These are phyloP conservation scores for Brassica incana DNA, from an alignment of 345 rosid species.

Conservation along the genomic window DNA sequence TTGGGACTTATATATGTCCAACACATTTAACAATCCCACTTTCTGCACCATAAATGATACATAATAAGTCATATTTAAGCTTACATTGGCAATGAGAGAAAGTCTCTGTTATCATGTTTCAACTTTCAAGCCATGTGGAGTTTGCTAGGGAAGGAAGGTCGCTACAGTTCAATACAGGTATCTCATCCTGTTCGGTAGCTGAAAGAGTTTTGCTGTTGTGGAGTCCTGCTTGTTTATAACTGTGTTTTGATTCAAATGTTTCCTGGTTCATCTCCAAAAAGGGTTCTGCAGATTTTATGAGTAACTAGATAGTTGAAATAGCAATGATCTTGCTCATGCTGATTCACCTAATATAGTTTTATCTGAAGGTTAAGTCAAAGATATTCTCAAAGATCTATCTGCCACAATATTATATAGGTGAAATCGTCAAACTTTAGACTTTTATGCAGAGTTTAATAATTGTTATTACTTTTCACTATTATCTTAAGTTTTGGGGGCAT, in stretches of 20 bases:
- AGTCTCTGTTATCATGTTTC: conserved; percentile 20
- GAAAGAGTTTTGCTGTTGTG: not conserved
- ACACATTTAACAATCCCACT: conserved; percentile 34
- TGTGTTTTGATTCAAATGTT: conserved; percentile 19
- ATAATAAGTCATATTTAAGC: conserved; percentile 11
- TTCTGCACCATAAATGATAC: conserved; percentile 16
- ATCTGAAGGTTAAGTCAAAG: conserved; percentile 29
- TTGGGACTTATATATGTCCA: conserved; percentile 21
- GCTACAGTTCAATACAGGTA: conserved; percentile 27
- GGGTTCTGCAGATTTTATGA: conserved; percentile 4
- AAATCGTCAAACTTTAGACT: conserved; percentile 34
- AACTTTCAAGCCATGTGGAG: conserved; percentile 23
- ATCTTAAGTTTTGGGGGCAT: conserved; percentile 12
- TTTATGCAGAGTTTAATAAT: conserved; percentile 2
- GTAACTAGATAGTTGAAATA: conserved; percentile 26
- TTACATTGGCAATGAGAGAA: conserved; percentile 20
- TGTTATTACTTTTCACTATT: not conserved
- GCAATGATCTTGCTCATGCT: conserved; percentile 17
- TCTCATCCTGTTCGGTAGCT: not conserved
- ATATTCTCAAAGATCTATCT: conserved; percentile 38
- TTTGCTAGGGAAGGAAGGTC: conserved; percentile 1
- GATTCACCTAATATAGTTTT: conserved; percentile 30
- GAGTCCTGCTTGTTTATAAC: conserved; percentile 20
- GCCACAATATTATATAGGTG: conserved; percentile 28
- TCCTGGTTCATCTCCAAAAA: conserved; percentile 7